Evolutionary conservation across 768 basidiomycete genomes (phyloP).

Genomic region (Xerocomus potaroensis): DNA sequence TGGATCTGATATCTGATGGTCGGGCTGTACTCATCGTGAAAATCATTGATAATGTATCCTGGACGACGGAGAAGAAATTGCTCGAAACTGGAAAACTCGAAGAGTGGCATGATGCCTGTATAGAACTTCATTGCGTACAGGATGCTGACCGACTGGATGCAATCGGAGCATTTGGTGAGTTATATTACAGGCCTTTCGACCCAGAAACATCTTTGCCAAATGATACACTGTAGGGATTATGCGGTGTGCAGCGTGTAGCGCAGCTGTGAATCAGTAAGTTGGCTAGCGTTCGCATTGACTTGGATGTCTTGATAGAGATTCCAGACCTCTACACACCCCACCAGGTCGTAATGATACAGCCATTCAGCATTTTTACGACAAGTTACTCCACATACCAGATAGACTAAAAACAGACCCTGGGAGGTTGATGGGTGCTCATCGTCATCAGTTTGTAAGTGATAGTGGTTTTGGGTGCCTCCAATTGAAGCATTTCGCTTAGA

Average conservation of each 20-base stretch:
- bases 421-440: constrained; percentile 57
- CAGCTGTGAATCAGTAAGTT: constrained; percentile 46
- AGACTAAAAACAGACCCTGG: constrained; percentile 77
- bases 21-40: constrained; percentile 51
- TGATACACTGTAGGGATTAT: constrained; percentile 46
- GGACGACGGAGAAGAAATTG: constrained; percentile 77
- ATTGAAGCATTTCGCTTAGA: constrained; percentile 34
- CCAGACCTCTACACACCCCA: constrained; percentile 43
- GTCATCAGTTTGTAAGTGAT: constrained; percentile 72
- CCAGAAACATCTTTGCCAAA: neutral
- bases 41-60: constrained; percentile 78
- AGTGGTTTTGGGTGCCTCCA: neutral
- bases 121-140: constrained; percentile 79
- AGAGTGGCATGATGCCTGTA: constrained; percentile 64
- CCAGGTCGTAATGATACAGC: constrained; percentile 52
- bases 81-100: constrained; percentile 51
- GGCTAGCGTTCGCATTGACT: too few species aligned
- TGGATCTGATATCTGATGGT: constrained; percentile 59
- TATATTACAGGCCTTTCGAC: neutral
- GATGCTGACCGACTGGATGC: constrained; percentile 79
- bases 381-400: constrained; percentile 69
- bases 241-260: constrained; percentile 65
- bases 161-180: constrained; percentile 72
- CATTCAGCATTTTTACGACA: constrained; percentile 83
- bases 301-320: constrained; percentile 3